Conservation (phyloP, 2,329 filamentous ascomycete genomes). For the Fusarium phyllophilum region DNA sequence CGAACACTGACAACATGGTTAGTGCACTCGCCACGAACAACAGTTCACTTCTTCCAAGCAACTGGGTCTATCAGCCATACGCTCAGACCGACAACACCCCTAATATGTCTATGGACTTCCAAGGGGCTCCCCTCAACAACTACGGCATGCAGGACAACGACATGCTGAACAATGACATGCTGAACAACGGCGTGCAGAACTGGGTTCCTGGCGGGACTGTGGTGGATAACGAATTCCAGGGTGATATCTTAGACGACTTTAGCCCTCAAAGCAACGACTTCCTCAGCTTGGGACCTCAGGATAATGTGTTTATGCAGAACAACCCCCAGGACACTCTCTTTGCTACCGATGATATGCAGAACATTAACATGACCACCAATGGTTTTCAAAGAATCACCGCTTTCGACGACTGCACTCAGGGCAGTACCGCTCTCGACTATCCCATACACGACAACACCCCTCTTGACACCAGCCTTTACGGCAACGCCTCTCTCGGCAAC, state of each 20-base stretch:
- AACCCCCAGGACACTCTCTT: background rate
- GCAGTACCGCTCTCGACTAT: background rate
- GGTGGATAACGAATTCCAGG: background rate
- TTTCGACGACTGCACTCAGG: background rate
- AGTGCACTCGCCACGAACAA: background rate
- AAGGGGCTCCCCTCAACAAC: background rate
- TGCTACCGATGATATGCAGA: background rate
- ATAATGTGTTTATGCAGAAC: background rate
- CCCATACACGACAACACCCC: no score
- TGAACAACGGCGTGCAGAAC: background rate
- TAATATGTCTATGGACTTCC: background rate
- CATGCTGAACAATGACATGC: background rate
- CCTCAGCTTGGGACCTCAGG: background rate
- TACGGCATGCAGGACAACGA: background rate
- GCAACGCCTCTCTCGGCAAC: background rate
- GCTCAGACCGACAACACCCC: background rate
- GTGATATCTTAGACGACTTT: background rate
- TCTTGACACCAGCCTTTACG: background rate
- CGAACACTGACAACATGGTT: background rate
- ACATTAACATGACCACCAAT: background rate
- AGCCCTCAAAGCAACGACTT: background rate
- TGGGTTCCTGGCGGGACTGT: background rate
- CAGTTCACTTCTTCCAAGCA: background rate
- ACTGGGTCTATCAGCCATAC: background rate
- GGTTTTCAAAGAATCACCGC: background rate